Evolutionary conservation across 768 basidiomycete genomes (phyloP), one percentile per base, ranked within the genome.

Genomic region (Amyloporia xantha): DNA sequence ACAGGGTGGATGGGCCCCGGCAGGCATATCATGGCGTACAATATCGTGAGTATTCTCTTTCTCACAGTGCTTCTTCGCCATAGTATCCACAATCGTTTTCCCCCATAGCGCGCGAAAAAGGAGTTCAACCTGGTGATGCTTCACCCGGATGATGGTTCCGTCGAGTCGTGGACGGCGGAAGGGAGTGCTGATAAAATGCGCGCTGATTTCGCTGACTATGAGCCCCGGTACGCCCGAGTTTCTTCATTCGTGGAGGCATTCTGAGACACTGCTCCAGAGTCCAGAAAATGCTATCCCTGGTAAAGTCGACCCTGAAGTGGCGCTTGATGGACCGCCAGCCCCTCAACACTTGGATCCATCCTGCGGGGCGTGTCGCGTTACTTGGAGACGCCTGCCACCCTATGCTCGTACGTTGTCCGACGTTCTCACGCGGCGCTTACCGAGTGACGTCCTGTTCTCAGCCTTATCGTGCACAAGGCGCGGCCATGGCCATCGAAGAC

Each of bases 1-100:
- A 76, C 74, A 0, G 71, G 68, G 0, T 84, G 83, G 83, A 75
- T 83, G 69, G 81, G 75, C 1, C 78, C 81, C 0, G 47, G 65
- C 1, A 49, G 70, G 4, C 75, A 76, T 49, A 54, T 76, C 39
- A 73, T 76, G 70, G 61, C 65, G 1, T 75, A 74, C 41, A 65
- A 59, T 26, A 72, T 77, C 17, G 74, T 73, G 52, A 53, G 71
- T 62, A 7, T n/a, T 13, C 38, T 23, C 37, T 4, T 37, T 48
- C 23, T 45, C 12, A 25, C 25, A 20, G 37, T 19, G 17, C 11
- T 44, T 13, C 35, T 5, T 13, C 2, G 20, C 25, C 19, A 15
- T 26, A 10, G n/a, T 23, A 13, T 13, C 5, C 42, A 43, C 30
- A 27, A 5, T 26, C 27, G 41, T 40, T 0, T 46, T n/a, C 42